These are phyloP conservation scores for Microdochium paspali DNA, from an alignment of 2,329 filamentous ascomycete species.

Conservation along the genomic window DNA sequence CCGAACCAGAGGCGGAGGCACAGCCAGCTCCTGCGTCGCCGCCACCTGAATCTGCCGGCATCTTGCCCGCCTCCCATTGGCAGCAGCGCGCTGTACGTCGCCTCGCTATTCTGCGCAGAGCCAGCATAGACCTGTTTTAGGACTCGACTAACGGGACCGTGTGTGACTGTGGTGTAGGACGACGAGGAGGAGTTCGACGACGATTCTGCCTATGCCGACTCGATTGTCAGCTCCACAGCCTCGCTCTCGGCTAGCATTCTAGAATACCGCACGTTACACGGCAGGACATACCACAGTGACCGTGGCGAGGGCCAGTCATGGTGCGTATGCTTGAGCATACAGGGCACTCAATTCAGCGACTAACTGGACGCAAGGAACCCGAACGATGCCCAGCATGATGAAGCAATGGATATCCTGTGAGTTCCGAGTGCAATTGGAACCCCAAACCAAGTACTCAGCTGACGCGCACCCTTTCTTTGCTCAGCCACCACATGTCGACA, in stretches of 20 bases:
- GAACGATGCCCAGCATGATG: conserved; percentile 12
- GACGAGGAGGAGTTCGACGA: background rate
- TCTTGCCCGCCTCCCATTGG: background rate
- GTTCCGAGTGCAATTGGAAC: background rate
- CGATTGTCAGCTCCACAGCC: conserved; percentile 10
- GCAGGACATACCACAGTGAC: conserved; percentile 11
- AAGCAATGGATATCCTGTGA: conserved; percentile 14
- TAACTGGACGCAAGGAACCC: conserved; percentile 2
- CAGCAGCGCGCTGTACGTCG: background rate
- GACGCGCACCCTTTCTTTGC: no score
- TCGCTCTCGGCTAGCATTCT: conserved; percentile 11
- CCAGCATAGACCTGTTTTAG: background rate
- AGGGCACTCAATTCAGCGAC: background rate
- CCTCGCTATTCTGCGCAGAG: background rate
- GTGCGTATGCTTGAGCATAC: background rate
- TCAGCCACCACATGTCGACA: conserved; percentile 12
- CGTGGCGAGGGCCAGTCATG: conserved; percentile 9
- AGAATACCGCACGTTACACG: conserved; percentile 12
- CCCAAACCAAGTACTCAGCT: no score
- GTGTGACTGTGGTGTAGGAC: background rate
- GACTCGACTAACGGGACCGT: background rate
- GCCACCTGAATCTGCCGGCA: background rate
- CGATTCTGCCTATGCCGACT: background rate
- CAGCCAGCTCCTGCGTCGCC: background rate
- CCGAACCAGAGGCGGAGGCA: background rate